Conservation (phyloP, 176 grass and related monocot species). For the Olyra latifolia region DNA sequence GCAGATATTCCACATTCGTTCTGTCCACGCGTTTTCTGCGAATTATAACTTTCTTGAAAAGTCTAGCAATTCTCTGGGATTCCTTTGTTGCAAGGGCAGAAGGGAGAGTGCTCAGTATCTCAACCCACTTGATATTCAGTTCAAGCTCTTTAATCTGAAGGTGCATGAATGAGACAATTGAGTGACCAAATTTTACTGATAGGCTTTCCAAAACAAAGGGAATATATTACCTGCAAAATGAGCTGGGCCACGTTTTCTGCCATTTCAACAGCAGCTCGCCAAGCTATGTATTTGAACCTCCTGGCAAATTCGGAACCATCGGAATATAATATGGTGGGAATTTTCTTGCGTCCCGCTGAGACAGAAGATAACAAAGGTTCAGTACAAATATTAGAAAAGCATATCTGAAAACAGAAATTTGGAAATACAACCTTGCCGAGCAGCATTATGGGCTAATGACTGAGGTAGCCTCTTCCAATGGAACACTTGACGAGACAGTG, state of each 20-base stretch:
- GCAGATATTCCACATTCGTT: conserved; percentile 72
- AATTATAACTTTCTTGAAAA: conserved; percentile 97
- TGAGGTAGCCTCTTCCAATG: conserved; percentile 92
- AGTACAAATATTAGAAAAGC: conserved; percentile 15
- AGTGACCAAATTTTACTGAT: conserved; percentile 17
- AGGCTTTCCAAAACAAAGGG: conserved; percentile 20
- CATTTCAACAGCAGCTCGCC: conserved; percentile 91
- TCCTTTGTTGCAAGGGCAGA: conserved; percentile 71
- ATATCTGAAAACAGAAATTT: conserved; percentile 24
- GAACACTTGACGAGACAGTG: conserved; percentile 78
- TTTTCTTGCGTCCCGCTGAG: conserved; percentile 86
- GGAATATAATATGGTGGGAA: conserved; percentile 76
- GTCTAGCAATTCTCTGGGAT: conserved; percentile 69
- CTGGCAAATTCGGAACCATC: conserved; percentile 84
- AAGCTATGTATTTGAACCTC: conserved; percentile 83
- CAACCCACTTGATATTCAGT: conserved; percentile 89
- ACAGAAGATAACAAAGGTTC: conserved; percentile 39
- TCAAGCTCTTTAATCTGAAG: conserved; percentile 96
- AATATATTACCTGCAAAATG: conserved; percentile 72
- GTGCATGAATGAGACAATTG: conserved; percentile 32
- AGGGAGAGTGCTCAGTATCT: conserved; percentile 62
- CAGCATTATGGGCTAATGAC: conserved; percentile 63
- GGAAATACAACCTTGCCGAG: conserved; percentile 81
- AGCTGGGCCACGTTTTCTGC: conserved; percentile 69
- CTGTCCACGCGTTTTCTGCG: conserved; percentile 67